phyloP scores from a whole-genome alignment of 208 protist genomes.

The Borovskyia barvae region DNA sequence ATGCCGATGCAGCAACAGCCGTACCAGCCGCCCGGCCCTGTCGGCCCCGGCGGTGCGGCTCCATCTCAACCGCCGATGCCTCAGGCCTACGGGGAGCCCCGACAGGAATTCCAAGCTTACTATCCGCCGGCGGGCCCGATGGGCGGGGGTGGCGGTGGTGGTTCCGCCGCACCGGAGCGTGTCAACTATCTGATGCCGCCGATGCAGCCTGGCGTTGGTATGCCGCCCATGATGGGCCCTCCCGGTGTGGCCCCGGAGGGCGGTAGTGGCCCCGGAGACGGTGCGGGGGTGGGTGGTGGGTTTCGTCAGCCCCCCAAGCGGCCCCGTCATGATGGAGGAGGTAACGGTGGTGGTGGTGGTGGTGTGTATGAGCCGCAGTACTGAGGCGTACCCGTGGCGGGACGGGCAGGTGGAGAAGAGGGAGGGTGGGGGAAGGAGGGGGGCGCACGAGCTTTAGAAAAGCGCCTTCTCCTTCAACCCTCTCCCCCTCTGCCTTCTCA shows the following conservation, averaged over 20 bases:
- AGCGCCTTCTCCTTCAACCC: no score
- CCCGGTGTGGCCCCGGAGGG: neutral
- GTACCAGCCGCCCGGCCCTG: neutral
- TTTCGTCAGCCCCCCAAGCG: constrained; percentile 28
- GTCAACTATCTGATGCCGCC: constrained; percentile 23
- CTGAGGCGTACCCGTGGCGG: neutral
- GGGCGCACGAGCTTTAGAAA: no score
- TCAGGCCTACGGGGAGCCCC: constrained; percentile 4
- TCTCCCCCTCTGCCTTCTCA: no score
- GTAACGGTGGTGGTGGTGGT: constrained; percentile 1
- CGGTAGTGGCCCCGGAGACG: neutral
- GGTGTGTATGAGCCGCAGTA: constrained; percentile 28
- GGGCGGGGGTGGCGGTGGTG: neutral
- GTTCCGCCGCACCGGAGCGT: constrained; percentile 14
- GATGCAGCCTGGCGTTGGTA: neutral
- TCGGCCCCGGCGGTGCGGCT: neutral
- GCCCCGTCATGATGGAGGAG: constrained; percentile 17
- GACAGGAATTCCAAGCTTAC: neutral
- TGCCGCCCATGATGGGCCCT: constrained; percentile 19
- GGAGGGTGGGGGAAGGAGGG: no score
- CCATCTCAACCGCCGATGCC: neutral
- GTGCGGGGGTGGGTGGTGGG: constrained; percentile 10
- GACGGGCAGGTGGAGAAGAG: no score
- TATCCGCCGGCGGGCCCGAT: neutral
- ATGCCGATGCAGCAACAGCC: neutral